Evolutionary conservation across 108 stramenopile genomes (phyloP).

Genomic region (Cyclostephanos invisitatus): DNA sequence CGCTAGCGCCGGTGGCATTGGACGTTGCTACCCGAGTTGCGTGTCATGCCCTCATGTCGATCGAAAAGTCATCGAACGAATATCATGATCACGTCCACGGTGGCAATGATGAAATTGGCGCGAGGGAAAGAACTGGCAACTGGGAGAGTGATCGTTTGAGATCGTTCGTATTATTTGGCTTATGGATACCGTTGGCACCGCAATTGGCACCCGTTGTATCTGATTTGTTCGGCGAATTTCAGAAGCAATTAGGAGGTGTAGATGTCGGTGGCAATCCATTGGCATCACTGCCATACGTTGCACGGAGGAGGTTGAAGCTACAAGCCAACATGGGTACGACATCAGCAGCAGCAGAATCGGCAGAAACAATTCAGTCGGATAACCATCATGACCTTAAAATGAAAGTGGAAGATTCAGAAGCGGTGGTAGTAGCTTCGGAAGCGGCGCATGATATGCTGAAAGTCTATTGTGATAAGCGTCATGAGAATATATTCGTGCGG

Average conservation of each 20-base stretch:
- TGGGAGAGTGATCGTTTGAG: conserved; percentile 24
- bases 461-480: conserved; percentile 35
- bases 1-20: conserved; percentile 73
- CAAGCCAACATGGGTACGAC: background rate
- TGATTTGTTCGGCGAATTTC: conserved; percentile 55
- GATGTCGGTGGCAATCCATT: conserved; percentile 30
- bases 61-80: background rate
- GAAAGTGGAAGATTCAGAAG: conserved; percentile 29
- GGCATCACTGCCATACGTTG: conserved; percentile 34
- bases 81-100: background rate
- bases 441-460: conserved; percentile 39
- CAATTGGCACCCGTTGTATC: conserved; percentile 70
- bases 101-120: background rate
- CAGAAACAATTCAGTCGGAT: conserved; percentile 35
- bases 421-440: conserved; percentile 49
- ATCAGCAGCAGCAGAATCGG: conserved; percentile 1
- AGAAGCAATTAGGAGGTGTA: background rate
- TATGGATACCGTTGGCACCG: conserved; percentile 83
- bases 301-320: conserved; percentile 12
- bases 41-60: conserved; percentile 30
- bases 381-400: conserved; percentile 39
- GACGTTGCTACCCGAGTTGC: conserved; percentile 69
- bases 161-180: conserved; percentile 62
- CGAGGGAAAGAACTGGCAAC: background rate
- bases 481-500: conserved; percentile 46